phyloP scores from a whole-genome alignment of 1,284 basidiomycete genomes.

The Tilletia indica region DNA sequence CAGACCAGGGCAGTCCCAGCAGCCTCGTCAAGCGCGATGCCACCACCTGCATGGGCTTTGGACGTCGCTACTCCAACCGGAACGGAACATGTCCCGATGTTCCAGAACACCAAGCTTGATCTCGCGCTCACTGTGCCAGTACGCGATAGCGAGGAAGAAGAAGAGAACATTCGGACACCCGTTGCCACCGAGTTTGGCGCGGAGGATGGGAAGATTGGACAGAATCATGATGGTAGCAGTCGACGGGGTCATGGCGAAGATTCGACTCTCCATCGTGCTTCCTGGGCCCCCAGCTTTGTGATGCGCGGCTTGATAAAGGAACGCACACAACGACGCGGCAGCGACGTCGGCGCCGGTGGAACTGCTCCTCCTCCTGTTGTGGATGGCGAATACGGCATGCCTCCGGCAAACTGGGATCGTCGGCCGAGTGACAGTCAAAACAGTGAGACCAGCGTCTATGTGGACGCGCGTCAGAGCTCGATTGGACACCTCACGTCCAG shows the following conservation, averaged over 20 bases:
- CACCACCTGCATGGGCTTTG: not conserved
- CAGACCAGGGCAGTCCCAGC: not conserved
- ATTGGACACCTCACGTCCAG: not conserved
- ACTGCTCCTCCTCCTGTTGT: not conserved
- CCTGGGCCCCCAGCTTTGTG: not conserved
- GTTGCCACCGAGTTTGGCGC: not conserved
- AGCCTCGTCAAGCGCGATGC: not conserved
- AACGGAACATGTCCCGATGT: not conserved
- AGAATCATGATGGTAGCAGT: not conserved
- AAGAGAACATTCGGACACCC: too few species aligned
- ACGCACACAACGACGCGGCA: not conserved
- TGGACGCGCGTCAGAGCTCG: not conserved
- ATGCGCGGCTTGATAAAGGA: not conserved
- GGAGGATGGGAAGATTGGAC: not conserved
- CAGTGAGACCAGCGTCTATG: not conserved
- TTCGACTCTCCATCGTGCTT: not conserved
- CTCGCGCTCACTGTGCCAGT: too few species aligned
- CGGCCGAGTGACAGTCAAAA: conserved; percentile 4
- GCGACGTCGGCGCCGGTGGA: not conserved
- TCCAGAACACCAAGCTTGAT: not conserved
- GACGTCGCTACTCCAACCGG: not conserved
- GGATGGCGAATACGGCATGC: not conserved
- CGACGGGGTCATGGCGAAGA: not conserved
- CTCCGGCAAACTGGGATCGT: not conserved
- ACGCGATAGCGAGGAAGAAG: too few species aligned